These are phyloP conservation scores for Phytopythium cucurbitacearum DNA, from an alignment of 352 stramenopile species.

Conservation along the genomic window DNA sequence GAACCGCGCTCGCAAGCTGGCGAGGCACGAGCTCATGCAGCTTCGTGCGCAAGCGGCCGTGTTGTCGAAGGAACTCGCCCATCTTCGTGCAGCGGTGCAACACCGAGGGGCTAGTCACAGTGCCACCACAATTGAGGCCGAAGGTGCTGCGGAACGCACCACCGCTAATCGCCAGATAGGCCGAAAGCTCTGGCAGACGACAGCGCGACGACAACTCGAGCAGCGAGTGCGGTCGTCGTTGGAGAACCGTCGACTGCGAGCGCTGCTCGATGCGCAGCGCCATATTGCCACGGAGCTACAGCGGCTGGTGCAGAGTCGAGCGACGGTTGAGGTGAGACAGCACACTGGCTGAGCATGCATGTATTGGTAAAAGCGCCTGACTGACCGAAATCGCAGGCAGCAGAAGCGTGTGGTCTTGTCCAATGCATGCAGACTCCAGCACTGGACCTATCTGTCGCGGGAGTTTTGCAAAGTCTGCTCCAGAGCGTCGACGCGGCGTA, in stretches of 20 bases:
- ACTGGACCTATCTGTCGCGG: too few species aligned
- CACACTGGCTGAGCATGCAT: too few species aligned
- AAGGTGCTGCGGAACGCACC: too few species aligned
- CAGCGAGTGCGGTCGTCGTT: constrained; percentile 9
- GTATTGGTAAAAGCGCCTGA: too few species aligned
- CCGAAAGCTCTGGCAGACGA: neutral
- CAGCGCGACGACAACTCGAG: constrained; percentile 5
- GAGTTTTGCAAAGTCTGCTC: too few species aligned
- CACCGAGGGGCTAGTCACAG: neutral
- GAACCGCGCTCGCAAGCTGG: constrained; percentile 19
- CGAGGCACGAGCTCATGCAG: constrained; percentile 14
- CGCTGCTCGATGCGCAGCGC: constrained; percentile 9
- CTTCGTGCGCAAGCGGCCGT: constrained; percentile 11
- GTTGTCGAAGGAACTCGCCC: constrained; percentile 11
- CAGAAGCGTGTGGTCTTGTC: too few species aligned
- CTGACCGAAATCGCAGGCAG: too few species aligned
- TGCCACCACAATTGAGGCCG: too few species aligned
- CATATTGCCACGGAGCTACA: constrained; percentile 5
- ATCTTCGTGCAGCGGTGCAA: constrained; percentile 1
- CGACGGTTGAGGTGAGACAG: too few species aligned
- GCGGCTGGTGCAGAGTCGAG: neutral
- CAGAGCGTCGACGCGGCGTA: too few species aligned
- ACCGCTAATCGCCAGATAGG: too few species aligned
- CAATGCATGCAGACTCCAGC: too few species aligned
- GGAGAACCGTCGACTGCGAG: constrained; percentile 21